Evolutionary conservation across 2,329 filamentous ascomycete species (phyloP), one percentile per base, ranked within the genome.

Genomic region (Blastomyces percursus): DNA sequence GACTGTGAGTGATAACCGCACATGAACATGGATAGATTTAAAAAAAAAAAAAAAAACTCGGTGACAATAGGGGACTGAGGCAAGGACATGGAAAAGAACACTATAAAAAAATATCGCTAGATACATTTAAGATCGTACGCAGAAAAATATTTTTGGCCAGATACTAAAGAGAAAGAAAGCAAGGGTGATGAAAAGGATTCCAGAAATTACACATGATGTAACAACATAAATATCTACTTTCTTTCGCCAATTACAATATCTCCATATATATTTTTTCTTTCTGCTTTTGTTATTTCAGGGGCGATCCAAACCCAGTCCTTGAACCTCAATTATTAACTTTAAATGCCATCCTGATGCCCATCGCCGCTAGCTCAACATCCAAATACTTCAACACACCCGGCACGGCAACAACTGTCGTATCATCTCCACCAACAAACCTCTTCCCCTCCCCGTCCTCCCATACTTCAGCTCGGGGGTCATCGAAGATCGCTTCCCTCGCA

Each of bases 281-380:
- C 3, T 51, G 21, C 7, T 54, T n/a, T 54, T 35, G 9, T 16
- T 16, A 21, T 27, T 51, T 19, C 12, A 16, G 27, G 6, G 35
- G 9, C 35, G 27, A 24, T 57, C 35, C 35, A 40, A 57, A 16
- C 21, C 19, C 21, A 12, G 24, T 42, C 48, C 48, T 12, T 42
- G 27, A 19, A 30, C 12, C 21, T 63, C 54, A 77, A 67, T 77
- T 76, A 65, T 80, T 79, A 54, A 97, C 88, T 74, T 88, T 87
- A 73, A 96, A 97, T 81, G 91, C 96, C 78, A 99, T 84, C 78
- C 91, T 88, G 61, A 99, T 87, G 61, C 94, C 94, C 94, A 99
- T 99, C 62, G 91, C 91, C 44, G 92, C 90, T 69, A 99, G 79
- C 77, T 99, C 94, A 24, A 96, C 92, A 77, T 99, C 94, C 67